phyloP scores from a whole-genome alignment of 371 early-diverging fungal species.

The Cokeromyces recurvatus region DNA sequence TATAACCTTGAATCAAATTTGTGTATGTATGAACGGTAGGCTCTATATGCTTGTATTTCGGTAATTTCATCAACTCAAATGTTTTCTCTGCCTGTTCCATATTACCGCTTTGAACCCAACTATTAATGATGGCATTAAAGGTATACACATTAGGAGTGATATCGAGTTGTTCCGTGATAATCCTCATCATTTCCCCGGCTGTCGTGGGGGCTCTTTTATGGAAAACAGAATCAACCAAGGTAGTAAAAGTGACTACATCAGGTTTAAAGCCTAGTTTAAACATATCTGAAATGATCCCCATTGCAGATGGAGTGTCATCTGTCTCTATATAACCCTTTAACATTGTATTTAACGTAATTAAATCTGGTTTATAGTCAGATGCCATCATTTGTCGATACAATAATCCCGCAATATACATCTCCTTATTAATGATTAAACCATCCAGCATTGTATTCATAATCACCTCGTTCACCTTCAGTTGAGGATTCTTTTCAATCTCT shows the following conservation, averaged over 20 bases:
- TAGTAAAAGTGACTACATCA: slow-evolving; percentile 42
- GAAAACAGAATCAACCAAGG: slow-evolving; percentile 38
- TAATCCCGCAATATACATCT: slow-evolving; percentile 26
- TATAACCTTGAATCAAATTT: slow-evolving; percentile 44
- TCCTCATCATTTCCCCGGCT: slow-evolving; percentile 23
- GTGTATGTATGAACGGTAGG: slow-evolving; percentile 45
- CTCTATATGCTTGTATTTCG: not conserved
- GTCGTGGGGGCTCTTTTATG: slow-evolving; percentile 14
- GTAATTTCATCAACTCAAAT: slow-evolving; percentile 9
- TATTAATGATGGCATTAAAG: slow-evolving; percentile 42
- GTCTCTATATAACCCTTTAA: slow-evolving; percentile 32
- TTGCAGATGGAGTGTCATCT: slow-evolving; percentile 18
- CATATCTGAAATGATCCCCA: slow-evolving; percentile 37
- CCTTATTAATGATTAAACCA: slow-evolving; percentile 36
- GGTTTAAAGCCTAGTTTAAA: slow-evolving; percentile 24
- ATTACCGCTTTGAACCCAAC: slow-evolving; percentile 27
- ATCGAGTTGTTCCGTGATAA: slow-evolving; percentile 15
- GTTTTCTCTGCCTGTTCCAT: slow-evolving; percentile 36
- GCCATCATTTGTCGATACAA: slow-evolving; percentile 34
- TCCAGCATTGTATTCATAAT: slow-evolving; percentile 45
- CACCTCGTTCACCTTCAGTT: slow-evolving; percentile 27
- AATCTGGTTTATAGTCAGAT: slow-evolving; percentile 30
- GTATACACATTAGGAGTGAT: slow-evolving; percentile 43
- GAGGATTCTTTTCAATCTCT: slow-evolving; percentile 26
- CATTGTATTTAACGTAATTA: slow-evolving; percentile 47